Evolutionary conservation across 139 green algal species (phyloP), one percentile per base, ranked within the genome.

Genomic region (Chlamydomonas schloesseri): DNA sequence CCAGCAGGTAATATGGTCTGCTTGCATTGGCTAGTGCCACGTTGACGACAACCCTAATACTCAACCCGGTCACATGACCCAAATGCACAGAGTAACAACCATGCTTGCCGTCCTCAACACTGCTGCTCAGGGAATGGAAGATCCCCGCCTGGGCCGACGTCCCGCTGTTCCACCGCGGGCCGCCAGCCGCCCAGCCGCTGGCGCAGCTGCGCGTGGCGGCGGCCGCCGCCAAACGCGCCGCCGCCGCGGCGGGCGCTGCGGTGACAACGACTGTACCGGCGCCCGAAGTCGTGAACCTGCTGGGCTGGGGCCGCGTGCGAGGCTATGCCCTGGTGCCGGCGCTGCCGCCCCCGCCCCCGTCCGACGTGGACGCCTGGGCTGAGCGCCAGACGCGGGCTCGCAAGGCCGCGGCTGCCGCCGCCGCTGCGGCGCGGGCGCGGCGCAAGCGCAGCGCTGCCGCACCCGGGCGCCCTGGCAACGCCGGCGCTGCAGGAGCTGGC

Each of bases 1-100:
- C 94, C 0, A 91, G 92, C 87, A 90, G 90, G 91, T 90, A 65
- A n/a, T n/a, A n/a, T n/a, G n/a, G n/a, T n/a, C n/a, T n/a, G n/a
- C n/a, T n/a, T n/a, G n/a, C n/a, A n/a, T n/a, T n/a, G n/a, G n/a
- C n/a, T n/a, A n/a, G n/a, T n/a, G n/a, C n/a, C n/a, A n/a, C n/a
- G n/a, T n/a, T n/a, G n/a, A n/a, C n/a, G n/a, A n/a, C n/a, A n/a
- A n/a, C n/a, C n/a, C n/a, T n/a, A n/a, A n/a, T n/a, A n/a, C n/a
- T n/a, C n/a, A n/a, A n/a, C n/a, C n/a, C n/a, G n/a, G n/a, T n/a
- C n/a, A n/a, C n/a, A n/a, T n/a, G n/a, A n/a, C n/a, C n/a, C n/a
- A n/a, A n/a, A n/a, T n/a, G n/a, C n/a, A n/a, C n/a, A n/a, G n/a
- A n/a, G n/a, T n/a, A n/a, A n/a, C n/a, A n/a, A n/a, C n/a, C n/a